A percentile compares a stretch with the other conserved stretches of the same genome.
phyloP scores from a whole-genome alignment of 495 filamentous ascomycete species.

The Jackrogersella multiformis region DNA sequence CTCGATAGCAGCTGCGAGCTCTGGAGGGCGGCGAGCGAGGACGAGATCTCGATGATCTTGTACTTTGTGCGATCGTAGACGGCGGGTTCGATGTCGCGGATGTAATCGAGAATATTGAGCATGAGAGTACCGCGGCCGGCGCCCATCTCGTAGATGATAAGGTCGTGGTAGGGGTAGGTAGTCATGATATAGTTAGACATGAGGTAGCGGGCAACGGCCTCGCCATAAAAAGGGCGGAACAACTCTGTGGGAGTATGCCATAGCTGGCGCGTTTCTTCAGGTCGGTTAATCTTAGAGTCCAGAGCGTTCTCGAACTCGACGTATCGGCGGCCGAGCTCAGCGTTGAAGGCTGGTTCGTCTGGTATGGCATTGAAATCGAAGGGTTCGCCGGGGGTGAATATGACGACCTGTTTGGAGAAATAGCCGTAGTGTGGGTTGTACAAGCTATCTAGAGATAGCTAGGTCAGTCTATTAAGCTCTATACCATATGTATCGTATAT shows the following conservation, averaged over 20 bases:
- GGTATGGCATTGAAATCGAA: constrained; percentile 85
- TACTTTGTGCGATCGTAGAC: constrained; percentile 95
- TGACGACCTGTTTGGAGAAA: constrained; percentile 96
- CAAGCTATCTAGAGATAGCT: constrained; percentile 74
- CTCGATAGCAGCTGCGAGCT: constrained; percentile 70
- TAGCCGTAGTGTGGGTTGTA: constrained; percentile 99
- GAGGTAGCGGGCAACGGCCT: constrained; percentile 93
- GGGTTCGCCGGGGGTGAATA: constrained; percentile 92
- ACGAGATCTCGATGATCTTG: constrained; percentile 94
- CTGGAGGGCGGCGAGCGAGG: constrained; percentile 80
- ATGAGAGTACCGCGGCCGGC: constrained; percentile 98
- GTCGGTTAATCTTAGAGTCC: constrained; percentile 65
- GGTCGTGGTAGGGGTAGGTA: constrained; percentile 93
- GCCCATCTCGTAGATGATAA: constrained; percentile 98
- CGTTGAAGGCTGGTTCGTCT: constrained; percentile 85
- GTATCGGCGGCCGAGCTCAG: constrained; percentile 78
- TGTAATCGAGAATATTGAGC: constrained; percentile 97
- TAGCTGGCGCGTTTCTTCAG: constrained; percentile 83
- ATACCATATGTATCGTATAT: not conserved
- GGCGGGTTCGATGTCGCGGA: constrained; percentile 85
- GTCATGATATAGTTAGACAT: constrained; percentile 95
- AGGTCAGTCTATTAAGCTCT: not conserved
- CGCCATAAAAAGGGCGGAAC: constrained; percentile 95
- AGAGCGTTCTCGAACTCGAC: constrained; percentile 88
- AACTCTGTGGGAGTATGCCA: constrained; percentile 99